Percentiles rank a stretch among this genome's conserved stretches.
phyloP scores from a whole-genome alignment of 768 basidiomycete genomes.

The Collybia mongolica region DNA sequence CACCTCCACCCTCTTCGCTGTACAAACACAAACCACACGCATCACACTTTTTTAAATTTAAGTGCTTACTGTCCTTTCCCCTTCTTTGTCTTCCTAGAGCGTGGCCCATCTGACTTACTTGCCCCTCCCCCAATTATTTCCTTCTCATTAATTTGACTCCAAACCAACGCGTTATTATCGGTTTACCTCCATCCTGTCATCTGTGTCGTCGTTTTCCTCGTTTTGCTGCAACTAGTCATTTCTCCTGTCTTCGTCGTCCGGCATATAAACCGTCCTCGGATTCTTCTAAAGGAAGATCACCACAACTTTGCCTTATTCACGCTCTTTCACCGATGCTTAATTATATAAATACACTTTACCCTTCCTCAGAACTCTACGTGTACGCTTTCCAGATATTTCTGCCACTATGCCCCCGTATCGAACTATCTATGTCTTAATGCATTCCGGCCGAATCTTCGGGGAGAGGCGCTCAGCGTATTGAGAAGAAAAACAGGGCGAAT shows the following conservation, averaged over 20 bases:
- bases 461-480: too few species aligned
- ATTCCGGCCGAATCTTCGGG: background rate
- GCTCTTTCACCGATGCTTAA: background rate
- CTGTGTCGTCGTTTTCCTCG: conserved; percentile 39
- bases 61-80: background rate
- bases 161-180: conserved; percentile 11
- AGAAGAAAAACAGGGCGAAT: too few species aligned
- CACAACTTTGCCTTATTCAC: background rate
- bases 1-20: background rate
- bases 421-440: conserved; percentile 6
- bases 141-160: conserved; percentile 16
- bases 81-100: background rate
- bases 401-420: conserved; percentile 1
- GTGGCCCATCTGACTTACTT: too few species aligned
- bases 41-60: background rate
- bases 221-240: conserved; percentile 33
- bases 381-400: background rate
- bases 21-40: background rate
- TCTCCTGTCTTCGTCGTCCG: conserved; percentile 16
- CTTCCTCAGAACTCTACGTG: background rate
- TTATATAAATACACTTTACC: background rate
- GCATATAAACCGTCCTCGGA: conserved; percentile 16
- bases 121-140: conserved; percentile 10
- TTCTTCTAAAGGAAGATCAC: background rate
- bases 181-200: conserved; percentile 20